Base-by-base conservation (phyloP, 1,284 basidiomycete genomes). In the Ustilago sp. region DNA sequence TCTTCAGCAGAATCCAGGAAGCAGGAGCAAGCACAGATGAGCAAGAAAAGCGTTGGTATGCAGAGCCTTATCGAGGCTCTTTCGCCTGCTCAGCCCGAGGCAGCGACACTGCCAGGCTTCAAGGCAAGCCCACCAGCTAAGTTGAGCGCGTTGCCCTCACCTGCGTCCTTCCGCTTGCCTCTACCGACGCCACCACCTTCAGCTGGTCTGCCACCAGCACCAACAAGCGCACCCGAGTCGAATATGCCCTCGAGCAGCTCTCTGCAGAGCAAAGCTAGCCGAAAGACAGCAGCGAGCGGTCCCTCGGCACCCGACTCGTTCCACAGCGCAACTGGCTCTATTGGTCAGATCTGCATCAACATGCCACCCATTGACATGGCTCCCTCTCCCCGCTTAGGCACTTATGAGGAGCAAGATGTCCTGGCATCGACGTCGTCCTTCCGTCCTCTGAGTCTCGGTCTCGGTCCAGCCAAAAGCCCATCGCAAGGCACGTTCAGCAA, bases 371-470 rank as follows among this genome's bases (percentile, higher is more conserved):
- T 66, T 43, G 56, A 67, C 12, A 28, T 51, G 52, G 43, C 55
- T 13, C 38, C 55, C n/a, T 65, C 63, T 47, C 58, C 54, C 12
- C n/a, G 13, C 32, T 43, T 58, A 23, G 48, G 35, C 15, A 2
- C 15, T n/a, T 50, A 65, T 2, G 63, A 65, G 11, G 52, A 61
- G 17, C n/a, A 59, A 17, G 60, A 63, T 23, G 47, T 31, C 39
- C 50, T 38, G 15, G 51, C 43, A 13, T 53, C 52, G 5, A n/a
- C 55, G 23, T 38, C 48, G 8, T 23, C 57, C 8, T 79, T 64
- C 57, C 72, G 77, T 34, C 74, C 77, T 3, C 58, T 79, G 50
- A 79, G 77, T 47, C 69, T 79, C 15, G 69, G 77, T 36, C 62
- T 79, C 8, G 61, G 63, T 17, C 68, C 74, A n/a, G 32, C 63